A percentile compares a stretch with the other conserved stretches of the same genome.
Evolutionary conservation across 495 filamentous ascomycete genomes (phyloP).

Genomic region (Penicillium pancosmium): DNA sequence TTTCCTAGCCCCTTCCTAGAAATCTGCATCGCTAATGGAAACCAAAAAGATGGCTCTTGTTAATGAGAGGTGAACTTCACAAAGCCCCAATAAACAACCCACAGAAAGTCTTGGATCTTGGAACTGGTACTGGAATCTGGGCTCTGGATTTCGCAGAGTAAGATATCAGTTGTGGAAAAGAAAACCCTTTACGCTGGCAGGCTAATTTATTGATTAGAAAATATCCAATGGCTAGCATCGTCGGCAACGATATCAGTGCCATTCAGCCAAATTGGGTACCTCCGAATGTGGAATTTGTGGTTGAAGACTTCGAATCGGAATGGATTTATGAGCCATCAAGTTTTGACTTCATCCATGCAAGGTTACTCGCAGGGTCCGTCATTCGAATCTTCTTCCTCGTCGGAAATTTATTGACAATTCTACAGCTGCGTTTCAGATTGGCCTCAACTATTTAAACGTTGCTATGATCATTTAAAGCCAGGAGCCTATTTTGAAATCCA

Average conservation of each 20-base stretch:
- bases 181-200: neutral
- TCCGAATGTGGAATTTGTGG: conserved; percentile 35
- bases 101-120: conserved; percentile 60
- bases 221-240: conserved; percentile 29
- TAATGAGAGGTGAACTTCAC: conserved; percentile 51
- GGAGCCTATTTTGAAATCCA: conserved; percentile 69
- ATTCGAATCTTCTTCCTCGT: conserved; percentile 23
- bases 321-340: conserved; percentile 27
- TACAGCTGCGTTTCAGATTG: conserved; percentile 21
- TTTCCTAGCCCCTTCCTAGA: neutral
- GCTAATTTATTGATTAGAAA: conserved; percentile 8
- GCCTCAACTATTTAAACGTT: conserved; percentile 27
- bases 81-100: conserved; percentile 55
- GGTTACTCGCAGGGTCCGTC: conserved; percentile 18
- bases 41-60: conserved; percentile 31
- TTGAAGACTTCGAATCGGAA: conserved; percentile 37
- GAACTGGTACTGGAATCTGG: conserved; percentile 70
- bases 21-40: neutral
- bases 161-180: neutral
- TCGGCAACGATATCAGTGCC: conserved; percentile 52
- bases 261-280: conserved; percentile 49
- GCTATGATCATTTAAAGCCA: conserved; percentile 52
- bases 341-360: conserved; percentile 33
- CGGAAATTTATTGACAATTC: conserved; percentile 1
- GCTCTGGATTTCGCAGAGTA: conserved; percentile 60